Base-by-base conservation (phyloP, 1,139 yeast genomes). In the Blastobotrys proliferans region DNA sequence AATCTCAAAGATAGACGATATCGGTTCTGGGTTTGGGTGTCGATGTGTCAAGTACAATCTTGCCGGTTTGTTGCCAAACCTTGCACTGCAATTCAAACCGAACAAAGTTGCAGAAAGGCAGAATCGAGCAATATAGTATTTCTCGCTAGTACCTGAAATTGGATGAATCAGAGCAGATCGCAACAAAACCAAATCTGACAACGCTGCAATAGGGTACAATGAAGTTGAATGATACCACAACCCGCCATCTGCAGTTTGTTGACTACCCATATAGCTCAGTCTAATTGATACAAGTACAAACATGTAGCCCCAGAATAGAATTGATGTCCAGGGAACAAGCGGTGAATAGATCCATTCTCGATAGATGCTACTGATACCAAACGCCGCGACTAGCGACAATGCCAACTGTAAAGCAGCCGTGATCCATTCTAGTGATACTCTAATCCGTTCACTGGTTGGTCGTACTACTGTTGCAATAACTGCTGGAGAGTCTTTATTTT, bases 21-120 rank as follows among this genome's bases (percentile, higher is more conserved):
- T 67, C 20, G 79, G 77, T 65, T 92, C 97, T 0, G 84, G 81
- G 2, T 95, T 84, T 4, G 97, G 94, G 4, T 55, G 61, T 13
- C 70, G 61, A 48, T 73, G 74, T 6, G 61, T 41, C 20, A 60
- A 49, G 67, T 72, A 58, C 40, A 67, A 49, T 40, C 66, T 42
- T 30, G 64, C 67, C 4, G 70, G 64, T 20, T 61, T 60, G 48
- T 71, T 73, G 22, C 88, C 88, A 33, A 80, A 69, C 19, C 72
- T 75, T 2, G 92, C 79, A 13, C 84, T 72, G 51, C 82, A 72
- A 49, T 76, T 72, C 46, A 79, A 62, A 13, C 68, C 44, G 35
- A 77, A 69, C 40, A 83, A 67, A 1, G 67, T 43, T 1, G 72
- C 48, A 40, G 74, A 63, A 19, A 76, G 58, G 13, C 63, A 31